A percentile compares a stretch with the other conserved stretches of the same genome.
phyloP scores from a whole-genome alignment of 1,284 basidiomycete species.

The Coniferiporia sulphurascens region DNA sequence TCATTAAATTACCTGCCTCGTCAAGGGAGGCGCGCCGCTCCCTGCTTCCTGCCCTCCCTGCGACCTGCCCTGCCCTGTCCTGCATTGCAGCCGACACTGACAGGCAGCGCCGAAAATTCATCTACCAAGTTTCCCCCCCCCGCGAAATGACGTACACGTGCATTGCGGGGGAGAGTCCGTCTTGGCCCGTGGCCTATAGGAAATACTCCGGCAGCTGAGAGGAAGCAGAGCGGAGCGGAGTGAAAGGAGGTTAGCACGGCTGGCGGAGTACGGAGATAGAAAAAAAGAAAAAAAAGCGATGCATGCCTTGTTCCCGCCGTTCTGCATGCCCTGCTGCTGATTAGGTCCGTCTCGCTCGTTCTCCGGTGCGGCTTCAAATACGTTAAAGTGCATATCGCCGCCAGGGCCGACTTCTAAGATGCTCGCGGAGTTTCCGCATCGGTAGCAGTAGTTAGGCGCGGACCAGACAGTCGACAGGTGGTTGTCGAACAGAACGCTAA shows the following conservation, averaged over 20 bases:
- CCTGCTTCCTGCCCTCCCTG: too few species aligned
- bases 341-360: slow-evolving; percentile 85
- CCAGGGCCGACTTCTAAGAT: slow-evolving; percentile 95
- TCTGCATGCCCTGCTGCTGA: slow-evolving; percentile 71
- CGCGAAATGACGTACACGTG: too few species aligned
- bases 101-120: too few species aligned
- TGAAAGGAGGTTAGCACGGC: too few species aligned
- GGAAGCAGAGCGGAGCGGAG: too few species aligned
- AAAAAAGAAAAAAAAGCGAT: not conserved
- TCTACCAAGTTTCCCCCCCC: too few species aligned
- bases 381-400: slow-evolving; percentile 91
- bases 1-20: not conserved
- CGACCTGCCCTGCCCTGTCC: too few species aligned
- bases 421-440: slow-evolving; percentile 96
- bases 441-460: slow-evolving; percentile 97
- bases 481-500: slow-evolving; percentile 90
- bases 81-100: too few species aligned
- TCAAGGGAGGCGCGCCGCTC: not conserved
- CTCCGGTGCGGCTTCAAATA: slow-evolving; percentile 97
- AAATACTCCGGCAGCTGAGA: slow-evolving; percentile 18
- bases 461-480: slow-evolving; percentile 98
- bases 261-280: not conserved
- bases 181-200: slow-evolving; percentile 1
- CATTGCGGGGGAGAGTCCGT: not conserved
- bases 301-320: slow-evolving; percentile 59